Evolutionary conservation across 1,284 basidiomycete genomes (phyloP).

Genomic region (Trametes sp.): DNA sequence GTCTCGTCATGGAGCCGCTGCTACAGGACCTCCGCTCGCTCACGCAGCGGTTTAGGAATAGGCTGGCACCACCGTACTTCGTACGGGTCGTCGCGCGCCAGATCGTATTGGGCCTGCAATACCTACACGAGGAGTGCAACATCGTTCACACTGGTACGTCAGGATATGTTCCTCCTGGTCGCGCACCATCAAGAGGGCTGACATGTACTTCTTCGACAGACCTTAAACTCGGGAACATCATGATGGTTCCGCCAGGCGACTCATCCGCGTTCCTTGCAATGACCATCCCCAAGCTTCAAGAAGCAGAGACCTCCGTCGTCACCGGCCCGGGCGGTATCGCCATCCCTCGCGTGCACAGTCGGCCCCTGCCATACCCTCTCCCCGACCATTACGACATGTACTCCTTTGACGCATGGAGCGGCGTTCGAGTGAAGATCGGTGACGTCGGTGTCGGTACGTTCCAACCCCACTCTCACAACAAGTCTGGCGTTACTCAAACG

Average conservation of each 20-base stretch:
- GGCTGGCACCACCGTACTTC: not conserved
- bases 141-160: slow-evolving; percentile 14
- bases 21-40: slow-evolving; percentile 6
- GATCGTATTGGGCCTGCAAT: slow-evolving; percentile 6
- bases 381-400: slow-evolving; percentile 11
- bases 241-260: slow-evolving; percentile 7
- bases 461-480: not conserved
- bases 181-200: no score
- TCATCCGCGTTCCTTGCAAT: slow-evolving; percentile 4
- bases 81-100: slow-evolving; percentile 6
- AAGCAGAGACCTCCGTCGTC: not conserved
- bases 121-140: slow-evolving; percentile 12
- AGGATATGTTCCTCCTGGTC: no score
- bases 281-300: slow-evolving; percentile 4
- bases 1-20: slow-evolving; percentile 7
- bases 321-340: not conserved
- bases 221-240: slow-evolving; percentile 8
- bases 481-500: not conserved
- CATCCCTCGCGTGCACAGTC: slow-evolving; percentile 7
- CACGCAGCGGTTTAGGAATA: not conserved
- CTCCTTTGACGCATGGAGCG: slow-evolving; percentile 7
- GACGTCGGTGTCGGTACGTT: slow-evolving; percentile 14
- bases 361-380: slow-evolving; percentile 6
- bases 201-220: not conserved
- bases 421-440: slow-evolving; percentile 5